Evolutionary conservation across 2,329 filamentous ascomycete species (phyloP), one percentile per base, ranked within the genome.

Genomic region (Ceratocystis albifundus): DNA sequence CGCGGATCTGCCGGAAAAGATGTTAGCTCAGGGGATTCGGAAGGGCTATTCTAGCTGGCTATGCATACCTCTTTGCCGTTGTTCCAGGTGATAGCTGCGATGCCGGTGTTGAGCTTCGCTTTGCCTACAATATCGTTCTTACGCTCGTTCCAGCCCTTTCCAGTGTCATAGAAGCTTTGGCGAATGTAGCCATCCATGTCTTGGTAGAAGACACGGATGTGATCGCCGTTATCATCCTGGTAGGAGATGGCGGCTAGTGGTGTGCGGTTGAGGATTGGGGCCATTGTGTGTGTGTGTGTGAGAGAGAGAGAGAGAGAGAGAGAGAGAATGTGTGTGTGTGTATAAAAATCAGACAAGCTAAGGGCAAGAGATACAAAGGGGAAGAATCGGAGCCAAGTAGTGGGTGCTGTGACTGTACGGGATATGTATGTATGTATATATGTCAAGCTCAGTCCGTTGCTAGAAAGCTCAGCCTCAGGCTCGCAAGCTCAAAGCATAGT

Each of bases 81-180:
- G 64, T 68, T 68, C 66, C 66, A 68, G 22, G 66, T 68, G n/a
- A 68, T 66, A 3, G 66, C 66, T 3, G 66, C 66, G 44, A 68
- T 68, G 64, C 64, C 64, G 5, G 66, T 68, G 61, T 68, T 68
- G 7, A 68, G 59, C 50, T 68, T 68, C 3, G 66, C 66, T 64
- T 68, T 62, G 63, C 66, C 66, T 28, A 68, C 61, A 20, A 61
- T 61, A 17, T 68, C 59, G 36, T 68, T 64, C 32, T 50, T 68
- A n/a, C 63, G 61, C 41, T 68, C 66, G 28, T 68, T 68, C 66
- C 66, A 68, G 64, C 66, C 66, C 61, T 68, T 68, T n/a, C 66
- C 66, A 1, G 66, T 68, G 45, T 68, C 66, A 44, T 68, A 68
- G 50, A 68, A 68, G 50, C 63, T 68, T 41, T 68, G 66, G 12